Base-by-base conservation (phyloP, 2,329 filamentous ascomycete genomes). In the Beauveria sp. region DNA sequence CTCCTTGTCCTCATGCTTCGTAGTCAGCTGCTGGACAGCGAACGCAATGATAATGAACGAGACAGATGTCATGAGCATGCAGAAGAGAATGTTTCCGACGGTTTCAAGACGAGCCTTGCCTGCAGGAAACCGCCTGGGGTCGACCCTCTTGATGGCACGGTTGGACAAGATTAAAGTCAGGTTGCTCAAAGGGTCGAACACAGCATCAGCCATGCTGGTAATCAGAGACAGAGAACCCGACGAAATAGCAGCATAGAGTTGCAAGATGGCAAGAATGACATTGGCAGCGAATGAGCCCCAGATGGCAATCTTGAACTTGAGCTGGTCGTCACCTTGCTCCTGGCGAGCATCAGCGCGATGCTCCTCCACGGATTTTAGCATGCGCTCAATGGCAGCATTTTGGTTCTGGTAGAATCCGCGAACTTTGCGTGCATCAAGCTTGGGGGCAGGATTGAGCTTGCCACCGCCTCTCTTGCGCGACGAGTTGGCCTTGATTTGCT, bases 91-190 rank as follows among this genome's bases (percentile, higher is more conserved):
- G 70, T 98, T 99, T 58, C 95, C 95, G 0, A 93, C 90, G 0
- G 93, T 98, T 75, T 98, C 93, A 64, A 99, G 90, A 34, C 95
- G 88, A 5, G 93, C 92, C 73, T 96, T 97, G 65, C 93, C 93
- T 0, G 90, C 92, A 0, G 93, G 93, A 71, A 96, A 99, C 52
- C 89, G 88, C 57, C 87, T 85, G 2, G 90, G 84, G 69, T 99
- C 92, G 45, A 98, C 93, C 58, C 85, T 86, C 68, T 89, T 89
- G 66, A 97, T 91, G 55, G 95, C 93, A 55, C 93, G 90, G 73
- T 93, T 89, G 63, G 89, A 91, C 43, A 96, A 75, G 62, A 98
- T 91, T 16, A 98, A 81, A 1, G 90, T 93, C 58, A 97, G 73
- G 70, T 96, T 97, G 70, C 89, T 93, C 69, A 96, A 72, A 9